phyloP scores from a whole-genome alignment of 2,329 filamentous ascomycete species.

The Dactylellina parvicollis region DNA sequence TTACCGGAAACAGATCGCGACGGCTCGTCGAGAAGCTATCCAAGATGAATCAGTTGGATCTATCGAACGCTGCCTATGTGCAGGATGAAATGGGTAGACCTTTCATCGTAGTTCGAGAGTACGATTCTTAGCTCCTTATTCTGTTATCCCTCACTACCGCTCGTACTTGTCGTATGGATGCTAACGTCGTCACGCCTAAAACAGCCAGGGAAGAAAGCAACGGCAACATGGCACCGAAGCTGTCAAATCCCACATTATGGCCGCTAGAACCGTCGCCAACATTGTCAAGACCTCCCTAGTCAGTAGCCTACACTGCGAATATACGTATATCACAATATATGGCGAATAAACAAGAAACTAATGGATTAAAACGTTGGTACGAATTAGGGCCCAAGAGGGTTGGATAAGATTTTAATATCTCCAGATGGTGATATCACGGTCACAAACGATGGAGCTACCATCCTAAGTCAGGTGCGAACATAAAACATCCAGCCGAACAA shows the following conservation, averaged over 20 bases:
- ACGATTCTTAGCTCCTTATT: conserved; percentile 62
- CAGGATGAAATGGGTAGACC: conserved; percentile 97
- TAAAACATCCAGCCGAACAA: background rate
- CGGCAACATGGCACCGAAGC: conserved; percentile 95
- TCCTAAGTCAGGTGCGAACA: conserved; percentile 74
- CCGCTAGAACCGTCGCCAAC: conserved; percentile 92
- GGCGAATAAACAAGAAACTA: conserved; percentile 9
- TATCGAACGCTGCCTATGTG: conserved; percentile 72
- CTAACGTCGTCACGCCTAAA: conserved; percentile 52
- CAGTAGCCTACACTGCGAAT: conserved; percentile 57
- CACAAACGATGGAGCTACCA: conserved; percentile 98
- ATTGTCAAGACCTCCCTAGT: conserved; percentile 95
- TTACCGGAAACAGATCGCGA: conserved; percentile 22
- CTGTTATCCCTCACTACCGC: background rate
- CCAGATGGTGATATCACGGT: conserved; percentile 99
- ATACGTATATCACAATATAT: conserved; percentile 14
- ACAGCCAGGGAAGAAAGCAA: conserved; percentile 95
- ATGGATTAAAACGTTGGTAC: conserved; percentile 51
- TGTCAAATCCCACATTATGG: conserved; percentile 97
- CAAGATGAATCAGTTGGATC: conserved; percentile 50
- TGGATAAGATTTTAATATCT: conserved; percentile 99
- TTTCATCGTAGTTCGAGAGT: conserved; percentile 99
- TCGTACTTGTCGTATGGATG: conserved; percentile 18
- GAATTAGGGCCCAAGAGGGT: conserved; percentile 80
- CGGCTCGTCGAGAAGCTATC: conserved; percentile 23